Base-by-base conservation (phyloP, 2,329 filamentous ascomycete genomes). In the Ceratocystis albifundus region DNA sequence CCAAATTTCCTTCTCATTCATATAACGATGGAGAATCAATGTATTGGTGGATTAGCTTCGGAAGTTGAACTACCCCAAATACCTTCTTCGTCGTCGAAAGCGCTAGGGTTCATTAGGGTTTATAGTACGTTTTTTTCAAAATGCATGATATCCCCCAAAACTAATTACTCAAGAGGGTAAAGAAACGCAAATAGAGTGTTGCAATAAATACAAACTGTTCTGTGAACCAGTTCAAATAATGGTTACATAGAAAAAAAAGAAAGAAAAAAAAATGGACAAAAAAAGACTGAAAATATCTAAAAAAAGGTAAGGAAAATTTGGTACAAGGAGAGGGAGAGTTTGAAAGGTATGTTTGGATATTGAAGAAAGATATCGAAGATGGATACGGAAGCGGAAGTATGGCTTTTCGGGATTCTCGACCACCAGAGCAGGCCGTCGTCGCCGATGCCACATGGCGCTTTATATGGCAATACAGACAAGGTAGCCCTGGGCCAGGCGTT, bases 331-430 rank as follows among this genome's bases (percentile, higher is more conserved):
- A 48, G 62, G 22, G 65, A 64, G 22, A 41, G 53, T 50, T 66
- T 53, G 59, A 66, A 48, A 48, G 32, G 44, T 41, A 59, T n/a
- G 22, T 53, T 44, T 65, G 36, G 65, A 50, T 44, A 65, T 66
- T 50, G 44, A 32, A 10, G 63, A 30, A 44, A 48, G n/a, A 55
- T 68, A 68, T 63, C 62, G 65, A 64, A 67, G 41, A 65, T 62
- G 36, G 36, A 41, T 41, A 41, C 36, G 36, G 36, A 41, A 41
- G 36, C 36, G 36, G 36, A 41, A 4, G 36, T 41, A 12, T 41
- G 36, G 12, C 36, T 12, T 41, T 15, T 41, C 36, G 36, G 36
- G 36, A 41, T 41, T 4, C 10, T 41, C 36, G 10, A 41, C 36
- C 1, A 10, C 8, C 32, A 36, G 32, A 41, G 0, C 36, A 41